Percentiles rank a stretch among this genome's conserved stretches.
Evolutionary conservation across 2,329 filamentous ascomycete species (phyloP).

Genomic region (Chaetomiaceae sp.): DNA sequence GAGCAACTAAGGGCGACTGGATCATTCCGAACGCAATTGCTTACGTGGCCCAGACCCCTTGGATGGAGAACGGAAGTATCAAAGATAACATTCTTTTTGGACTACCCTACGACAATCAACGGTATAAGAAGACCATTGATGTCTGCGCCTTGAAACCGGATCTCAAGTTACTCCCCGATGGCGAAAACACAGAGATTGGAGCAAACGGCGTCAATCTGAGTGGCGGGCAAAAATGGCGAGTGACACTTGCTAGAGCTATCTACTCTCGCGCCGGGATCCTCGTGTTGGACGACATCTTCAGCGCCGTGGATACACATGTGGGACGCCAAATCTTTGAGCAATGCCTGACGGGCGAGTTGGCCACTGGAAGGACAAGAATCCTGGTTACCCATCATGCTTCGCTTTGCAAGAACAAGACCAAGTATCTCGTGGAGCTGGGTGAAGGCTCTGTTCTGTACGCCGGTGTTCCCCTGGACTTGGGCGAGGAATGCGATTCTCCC

Average conservation of each 20-base stretch:
- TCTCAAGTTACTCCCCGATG: neutral
- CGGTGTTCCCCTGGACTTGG: slow-evolving; percentile 61
- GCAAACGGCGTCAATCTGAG: neutral
- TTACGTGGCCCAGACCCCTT: neutral
- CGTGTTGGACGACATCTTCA: neutral
- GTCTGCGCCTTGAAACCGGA: neutral
- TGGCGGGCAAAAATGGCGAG: neutral
- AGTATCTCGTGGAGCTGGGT: slow-evolving; percentile 69
- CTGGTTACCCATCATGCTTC: slow-evolving; percentile 77
- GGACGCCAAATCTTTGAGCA: slow-evolving; percentile 44
- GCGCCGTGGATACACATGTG: neutral
- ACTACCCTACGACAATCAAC: neutral
- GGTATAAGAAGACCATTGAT: neutral
- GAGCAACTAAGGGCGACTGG: neutral
- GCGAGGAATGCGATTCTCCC: slow-evolving; percentile 48
- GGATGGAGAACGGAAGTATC: neutral
- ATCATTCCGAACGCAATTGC: neutral
- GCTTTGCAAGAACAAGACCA: slow-evolving; percentile 64
- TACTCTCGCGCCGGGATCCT: neutral
- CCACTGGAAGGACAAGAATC: slow-evolving; percentile 65
- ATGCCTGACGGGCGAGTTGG: slow-evolving; percentile 67
- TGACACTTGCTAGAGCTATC: neutral
- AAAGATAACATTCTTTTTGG: neutral
- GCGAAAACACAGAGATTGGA: neutral
- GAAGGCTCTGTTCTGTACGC: slow-evolving; percentile 62